Evolutionary conservation across 176 grass and related monocot species (phyloP).

Genomic region (Puccinellia tenuiflora): DNA sequence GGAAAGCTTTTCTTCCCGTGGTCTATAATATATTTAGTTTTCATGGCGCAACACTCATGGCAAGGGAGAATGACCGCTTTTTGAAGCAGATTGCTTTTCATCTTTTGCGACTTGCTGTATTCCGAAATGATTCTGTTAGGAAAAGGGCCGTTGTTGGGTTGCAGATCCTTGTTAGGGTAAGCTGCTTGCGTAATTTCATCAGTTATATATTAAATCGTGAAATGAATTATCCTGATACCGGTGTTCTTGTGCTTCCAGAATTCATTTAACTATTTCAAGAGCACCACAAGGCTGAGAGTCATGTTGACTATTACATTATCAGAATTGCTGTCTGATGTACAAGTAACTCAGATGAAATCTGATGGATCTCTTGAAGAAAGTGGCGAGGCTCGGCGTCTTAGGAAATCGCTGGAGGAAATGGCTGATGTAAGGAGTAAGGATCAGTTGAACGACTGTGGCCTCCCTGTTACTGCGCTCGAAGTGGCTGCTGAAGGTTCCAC

Average conservation of each 20-base stretch:
- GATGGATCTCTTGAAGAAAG: slow-evolving; percentile 98
- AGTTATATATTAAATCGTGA: slow-evolving; percentile 25
- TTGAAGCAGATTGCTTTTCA: slow-evolving; percentile 99
- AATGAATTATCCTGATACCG: slow-evolving; percentile 30
- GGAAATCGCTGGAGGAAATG: slow-evolving; percentile 90
- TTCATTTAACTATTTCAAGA: slow-evolving; percentile 84
- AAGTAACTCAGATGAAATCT: slow-evolving; percentile 96
- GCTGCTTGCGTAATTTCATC: slow-evolving; percentile 24
- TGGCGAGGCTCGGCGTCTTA: slow-evolving; percentile 80
- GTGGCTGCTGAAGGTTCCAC: slow-evolving; percentile 61
- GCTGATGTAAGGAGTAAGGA: slow-evolving; percentile 67
- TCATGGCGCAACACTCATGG: slow-evolving; percentile 87
- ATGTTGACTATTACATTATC: slow-evolving; percentile 99
- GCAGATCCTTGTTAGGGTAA: slow-evolving; percentile 97
- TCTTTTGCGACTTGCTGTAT: slow-evolving; percentile 87
- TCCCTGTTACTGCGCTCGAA: slow-evolving; percentile 57
- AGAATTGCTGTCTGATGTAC: slow-evolving; percentile 90
- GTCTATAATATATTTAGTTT: slow-evolving; percentile 81
- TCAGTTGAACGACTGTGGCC: slow-evolving; percentile 68
- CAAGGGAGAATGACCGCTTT: slow-evolving; percentile 99
- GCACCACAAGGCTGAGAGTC: slow-evolving; percentile 88
- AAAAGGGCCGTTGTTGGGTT: slow-evolving; percentile 76
- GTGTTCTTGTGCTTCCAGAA: slow-evolving; percentile 59
- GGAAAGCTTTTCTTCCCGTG: slow-evolving; percentile 86
- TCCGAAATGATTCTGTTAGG: slow-evolving; percentile 83